A percentile compares a stretch with the other conserved stretches of the same genome.
Conservation (phyloP, 2,329 filamentous ascomycete genomes). For the Neonectria faginata region DNA sequence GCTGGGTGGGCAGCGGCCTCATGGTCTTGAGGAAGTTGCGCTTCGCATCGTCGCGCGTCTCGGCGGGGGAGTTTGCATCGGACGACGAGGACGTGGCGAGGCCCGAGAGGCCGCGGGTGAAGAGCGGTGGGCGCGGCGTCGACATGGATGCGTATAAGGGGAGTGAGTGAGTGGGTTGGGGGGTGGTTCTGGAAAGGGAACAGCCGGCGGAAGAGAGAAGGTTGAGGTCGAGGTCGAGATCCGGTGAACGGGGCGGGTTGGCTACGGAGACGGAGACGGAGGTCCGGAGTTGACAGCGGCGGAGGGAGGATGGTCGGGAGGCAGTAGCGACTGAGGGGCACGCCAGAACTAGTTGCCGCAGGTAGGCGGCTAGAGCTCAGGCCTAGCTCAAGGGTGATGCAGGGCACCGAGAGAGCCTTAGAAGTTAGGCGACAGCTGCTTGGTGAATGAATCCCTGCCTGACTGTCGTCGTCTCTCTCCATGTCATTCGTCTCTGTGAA, state of each 20-base stretch:
- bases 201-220: background rate
- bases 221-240: background rate
- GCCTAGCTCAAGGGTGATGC: background rate
- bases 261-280: conserved; percentile 24
- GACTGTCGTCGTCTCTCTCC: background rate
- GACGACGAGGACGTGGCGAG: conserved; percentile 70
- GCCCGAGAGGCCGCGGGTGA: conserved; percentile 72
- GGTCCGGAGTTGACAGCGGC: conserved; percentile 13
- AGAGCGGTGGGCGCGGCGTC: conserved; percentile 64
- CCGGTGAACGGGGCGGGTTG: conserved; percentile 1
- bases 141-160: conserved; percentile 59
- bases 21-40: conserved; percentile 83
- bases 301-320: conserved; percentile 10
- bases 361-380: conserved; percentile 2
- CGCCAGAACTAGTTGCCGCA: conserved; percentile 28
- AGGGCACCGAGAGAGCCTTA: background rate
- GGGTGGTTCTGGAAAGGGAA: background rate
- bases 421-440: background rate
- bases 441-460: background rate
- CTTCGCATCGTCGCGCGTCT: conserved; percentile 82
- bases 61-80: conserved; percentile 75
- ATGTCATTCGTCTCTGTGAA: background rate
- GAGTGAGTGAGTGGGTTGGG: background rate
- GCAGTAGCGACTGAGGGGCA: conserved; percentile 39
- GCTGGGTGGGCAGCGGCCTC: conserved; percentile 79